A percentile compares a stretch with the other conserved stretches of the same genome.
phyloP scores from a whole-genome alignment of 306 rosid species.

The Trifolium repens region DNA sequence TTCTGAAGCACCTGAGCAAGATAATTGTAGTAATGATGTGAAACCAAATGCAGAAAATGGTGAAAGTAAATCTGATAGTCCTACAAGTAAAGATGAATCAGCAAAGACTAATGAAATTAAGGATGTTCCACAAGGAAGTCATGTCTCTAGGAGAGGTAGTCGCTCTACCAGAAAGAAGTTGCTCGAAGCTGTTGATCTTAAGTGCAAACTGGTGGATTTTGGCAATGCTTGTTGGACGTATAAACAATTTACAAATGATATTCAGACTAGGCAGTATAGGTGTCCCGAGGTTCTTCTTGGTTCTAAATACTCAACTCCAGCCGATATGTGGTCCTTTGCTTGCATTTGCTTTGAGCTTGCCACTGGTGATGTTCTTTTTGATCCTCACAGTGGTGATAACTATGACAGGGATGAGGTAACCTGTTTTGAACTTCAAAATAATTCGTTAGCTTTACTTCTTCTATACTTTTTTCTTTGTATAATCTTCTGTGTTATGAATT shows the following conservation, averaged over 20 bases:
- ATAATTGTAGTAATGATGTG: conserved; percentile 55
- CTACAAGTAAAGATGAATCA: conserved; percentile 47
- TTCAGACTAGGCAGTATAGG: conserved; percentile 97
- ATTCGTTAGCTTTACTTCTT: conserved; percentile 29
- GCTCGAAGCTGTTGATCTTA: conserved; percentile 69
- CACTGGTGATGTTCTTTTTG: conserved; percentile 96
- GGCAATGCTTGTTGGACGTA: conserved; percentile 99
- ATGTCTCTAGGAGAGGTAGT: conserved; percentile 60
- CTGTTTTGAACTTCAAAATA: conserved; percentile 27
- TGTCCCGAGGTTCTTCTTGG: conserved; percentile 98
- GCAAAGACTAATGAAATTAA: conserved; percentile 53
- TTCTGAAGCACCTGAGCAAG: conserved; percentile 48
- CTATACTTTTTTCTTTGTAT: neutral
- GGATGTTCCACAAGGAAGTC: conserved; percentile 53
- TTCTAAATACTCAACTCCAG: conserved; percentile 89
- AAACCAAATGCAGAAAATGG: conserved; percentile 48
- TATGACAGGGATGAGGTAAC: conserved; percentile 96
- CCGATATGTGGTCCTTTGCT: conserved; percentile 96
- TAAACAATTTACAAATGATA: conserved; percentile 94
- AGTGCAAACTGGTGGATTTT: conserved; percentile 95
- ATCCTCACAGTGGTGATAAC: conserved; percentile 96
- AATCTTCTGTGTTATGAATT: neutral
- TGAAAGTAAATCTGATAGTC: conserved; percentile 53
- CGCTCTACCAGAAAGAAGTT: conserved; percentile 68
- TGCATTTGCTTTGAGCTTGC: conserved; percentile 97